Evolutionary conservation across 306 rosid genomes (phyloP).

Genomic region (Rosa rugosa): DNA sequence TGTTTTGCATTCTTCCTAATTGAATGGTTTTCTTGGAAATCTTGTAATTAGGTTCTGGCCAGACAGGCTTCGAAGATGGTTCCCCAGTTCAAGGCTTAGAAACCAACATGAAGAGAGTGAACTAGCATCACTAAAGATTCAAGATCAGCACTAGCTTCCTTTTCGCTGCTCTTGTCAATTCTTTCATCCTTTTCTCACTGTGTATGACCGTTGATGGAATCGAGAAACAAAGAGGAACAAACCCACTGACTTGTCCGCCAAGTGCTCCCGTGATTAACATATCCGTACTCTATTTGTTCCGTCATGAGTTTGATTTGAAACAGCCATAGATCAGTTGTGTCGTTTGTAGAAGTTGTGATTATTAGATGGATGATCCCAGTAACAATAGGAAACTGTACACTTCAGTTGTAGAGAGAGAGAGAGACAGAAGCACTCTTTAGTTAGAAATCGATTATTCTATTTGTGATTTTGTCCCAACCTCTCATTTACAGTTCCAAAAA

Average conservation of each 20-base stretch:
- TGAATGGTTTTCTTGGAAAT: slow-evolving; percentile 17
- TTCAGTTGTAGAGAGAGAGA: slow-evolving; percentile 10
- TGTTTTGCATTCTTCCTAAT: slow-evolving; percentile 5
- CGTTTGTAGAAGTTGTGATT: not conserved
- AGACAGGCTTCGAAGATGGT: slow-evolving; percentile 72
- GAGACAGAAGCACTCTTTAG: not conserved
- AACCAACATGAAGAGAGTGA: slow-evolving; percentile 80
- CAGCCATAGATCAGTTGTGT: not conserved
- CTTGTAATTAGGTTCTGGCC: slow-evolving; percentile 69
- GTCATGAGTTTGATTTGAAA: not conserved
- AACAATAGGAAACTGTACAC: not conserved
- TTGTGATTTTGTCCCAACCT: not conserved
- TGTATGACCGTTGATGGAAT: slow-evolving; percentile 18
- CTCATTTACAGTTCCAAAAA: not conserved
- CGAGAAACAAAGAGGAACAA: slow-evolving; percentile 16
- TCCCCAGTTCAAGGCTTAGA: slow-evolving; percentile 62
- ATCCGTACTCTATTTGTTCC: not conserved
- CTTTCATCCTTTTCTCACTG: slow-evolving; percentile 18
- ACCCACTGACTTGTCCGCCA: slow-evolving; percentile 14
- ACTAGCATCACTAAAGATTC: slow-evolving; percentile 51
- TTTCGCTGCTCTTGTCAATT: not conserved
- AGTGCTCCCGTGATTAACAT: slow-evolving; percentile 16
- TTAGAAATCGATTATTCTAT: not conserved
- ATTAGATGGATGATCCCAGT: slow-evolving; percentile 1
- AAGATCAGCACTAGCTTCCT: slow-evolving; percentile 49